Conservation (phyloP, 2,329 filamentous ascomycete genomes). For the Colletotrichum graminicola region DNA sequence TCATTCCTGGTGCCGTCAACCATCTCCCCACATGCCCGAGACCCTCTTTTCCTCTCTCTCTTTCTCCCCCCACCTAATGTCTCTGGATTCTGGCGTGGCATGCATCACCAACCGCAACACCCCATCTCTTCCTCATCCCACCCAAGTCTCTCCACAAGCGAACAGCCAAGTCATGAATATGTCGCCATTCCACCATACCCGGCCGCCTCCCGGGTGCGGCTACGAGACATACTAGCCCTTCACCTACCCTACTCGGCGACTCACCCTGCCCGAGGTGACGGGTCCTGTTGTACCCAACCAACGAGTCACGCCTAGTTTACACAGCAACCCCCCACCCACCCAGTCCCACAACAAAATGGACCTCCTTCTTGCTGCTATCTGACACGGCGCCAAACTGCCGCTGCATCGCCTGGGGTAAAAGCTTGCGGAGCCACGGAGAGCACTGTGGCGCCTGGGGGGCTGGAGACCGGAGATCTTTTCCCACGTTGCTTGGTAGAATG, state of each 20-base stretch:
- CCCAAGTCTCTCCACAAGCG: background rate
- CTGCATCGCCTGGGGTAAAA: slow-evolving; percentile 1
- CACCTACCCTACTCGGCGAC: no score
- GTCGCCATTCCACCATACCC: slow-evolving; percentile 13
- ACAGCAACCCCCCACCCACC: background rate
- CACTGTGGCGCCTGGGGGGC: background rate
- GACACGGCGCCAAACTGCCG: slow-evolving; percentile 9
- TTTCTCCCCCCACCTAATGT: background rate
- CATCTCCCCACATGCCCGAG: background rate
- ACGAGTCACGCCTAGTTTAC: slow-evolving; percentile 3
- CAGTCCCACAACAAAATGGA: slow-evolving; percentile 22
- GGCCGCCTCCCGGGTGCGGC: slow-evolving; percentile 16
- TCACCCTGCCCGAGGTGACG: background rate
- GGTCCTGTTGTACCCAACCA: slow-evolving; percentile 13
- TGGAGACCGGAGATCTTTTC: slow-evolving; percentile 1
- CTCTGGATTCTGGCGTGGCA: background rate
- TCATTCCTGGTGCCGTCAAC: background rate
- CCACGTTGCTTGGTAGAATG: slow-evolving; percentile 16
- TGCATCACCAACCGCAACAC: slow-evolving; percentile 5
- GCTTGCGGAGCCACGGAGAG: slow-evolving; percentile 10
- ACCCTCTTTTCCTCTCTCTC: background rate
- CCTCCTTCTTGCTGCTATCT: background rate
- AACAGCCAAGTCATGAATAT: background rate
- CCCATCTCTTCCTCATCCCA: background rate
- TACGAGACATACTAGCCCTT: slow-evolving; percentile 13